phyloP scores from a whole-genome alignment of 2,329 filamentous ascomycete species.

The Blumeria hordei region DNA sequence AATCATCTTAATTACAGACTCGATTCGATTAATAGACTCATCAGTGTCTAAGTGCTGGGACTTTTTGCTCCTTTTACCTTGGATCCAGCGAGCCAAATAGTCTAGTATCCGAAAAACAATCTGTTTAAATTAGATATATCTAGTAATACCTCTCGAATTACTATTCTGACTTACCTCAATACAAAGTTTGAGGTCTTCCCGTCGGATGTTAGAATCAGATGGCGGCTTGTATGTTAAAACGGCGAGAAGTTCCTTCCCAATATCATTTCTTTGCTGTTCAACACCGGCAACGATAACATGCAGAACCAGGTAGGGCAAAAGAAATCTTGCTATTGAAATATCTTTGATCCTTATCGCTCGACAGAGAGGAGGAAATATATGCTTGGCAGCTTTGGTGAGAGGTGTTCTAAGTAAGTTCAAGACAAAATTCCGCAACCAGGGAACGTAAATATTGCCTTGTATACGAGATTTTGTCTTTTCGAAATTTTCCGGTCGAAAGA shows the following conservation, averaged over 20 bases:
- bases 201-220: slow-evolving; percentile 31
- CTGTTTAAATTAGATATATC: slow-evolving; percentile 19
- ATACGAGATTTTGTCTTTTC: slow-evolving; percentile 16
- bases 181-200: slow-evolving; percentile 58
- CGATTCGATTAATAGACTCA: slow-evolving; percentile 32
- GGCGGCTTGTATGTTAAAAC: slow-evolving; percentile 38
- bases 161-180: slow-evolving; percentile 42
- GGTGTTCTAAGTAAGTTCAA: slow-evolving; percentile 61
- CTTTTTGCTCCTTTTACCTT: slow-evolving; percentile 26
- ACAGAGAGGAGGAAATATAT: slow-evolving; percentile 60
- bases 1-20: slow-evolving; percentile 44
- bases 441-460: slow-evolving; percentile 39
- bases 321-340: slow-evolving; percentile 61
- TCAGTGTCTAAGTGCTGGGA: slow-evolving; percentile 18
- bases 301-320: slow-evolving; percentile 67
- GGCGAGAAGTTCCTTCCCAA: slow-evolving; percentile 48
- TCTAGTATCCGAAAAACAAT: slow-evolving; percentile 78
- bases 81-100: slow-evolving; percentile 75
- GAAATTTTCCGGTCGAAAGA: slow-evolving; percentile 23
- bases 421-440: slow-evolving; percentile 63
- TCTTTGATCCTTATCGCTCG: slow-evolving; percentile 72
- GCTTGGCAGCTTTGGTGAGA: slow-evolving; percentile 46
- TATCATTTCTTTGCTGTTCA: slow-evolving; percentile 27
- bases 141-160: background rate
- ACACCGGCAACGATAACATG: slow-evolving; percentile 58